Conservation (phyloP, 73 alveolate species). For the Symbiodinium pilosum region DNA sequence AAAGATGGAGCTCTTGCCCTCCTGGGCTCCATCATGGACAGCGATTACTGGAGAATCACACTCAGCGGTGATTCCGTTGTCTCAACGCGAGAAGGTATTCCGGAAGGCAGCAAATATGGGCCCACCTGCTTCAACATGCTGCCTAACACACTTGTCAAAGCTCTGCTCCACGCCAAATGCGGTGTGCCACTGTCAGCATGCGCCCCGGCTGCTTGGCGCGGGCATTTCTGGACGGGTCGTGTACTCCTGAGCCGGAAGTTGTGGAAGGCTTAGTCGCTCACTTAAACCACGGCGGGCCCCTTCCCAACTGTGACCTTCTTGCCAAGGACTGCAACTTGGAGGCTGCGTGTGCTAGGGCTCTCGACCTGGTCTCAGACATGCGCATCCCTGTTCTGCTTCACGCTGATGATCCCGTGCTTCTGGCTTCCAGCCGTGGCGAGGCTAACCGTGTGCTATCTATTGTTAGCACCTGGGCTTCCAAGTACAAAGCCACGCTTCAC, state of each 20-base stretch:
- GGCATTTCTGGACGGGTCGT: neutral
- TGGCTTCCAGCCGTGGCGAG: conserved; percentile 41
- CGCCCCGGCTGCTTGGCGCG: neutral
- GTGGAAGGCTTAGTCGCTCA: neutral
- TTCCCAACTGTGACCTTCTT: neutral
- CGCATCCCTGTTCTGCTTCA: neutral
- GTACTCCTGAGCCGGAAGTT: neutral
- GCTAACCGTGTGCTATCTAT: neutral
- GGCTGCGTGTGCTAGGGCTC: conserved; percentile 23
- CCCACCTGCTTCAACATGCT: conserved; percentile 20
- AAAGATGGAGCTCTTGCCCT: conserved; percentile 20
- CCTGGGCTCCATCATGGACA: neutral
- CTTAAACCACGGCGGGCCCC: neutral
- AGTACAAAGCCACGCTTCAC: neutral
- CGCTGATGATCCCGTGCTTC: conserved; percentile 8
- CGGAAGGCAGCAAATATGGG: conserved; percentile 20
- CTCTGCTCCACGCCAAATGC: neutral
- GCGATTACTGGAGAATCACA: neutral
- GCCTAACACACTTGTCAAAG: conserved; percentile 5
- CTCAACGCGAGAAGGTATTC: neutral
- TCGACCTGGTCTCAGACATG: neutral
- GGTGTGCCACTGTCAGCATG: neutral
- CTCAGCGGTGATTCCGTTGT: neutral
- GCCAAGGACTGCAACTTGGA: neutral
- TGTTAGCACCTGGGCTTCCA: neutral